Percentiles rank a stretch among this genome's conserved stretches.
phyloP scores from a whole-genome alignment of 2,329 filamentous ascomycete species.

The Bretziella fagacearum region DNA sequence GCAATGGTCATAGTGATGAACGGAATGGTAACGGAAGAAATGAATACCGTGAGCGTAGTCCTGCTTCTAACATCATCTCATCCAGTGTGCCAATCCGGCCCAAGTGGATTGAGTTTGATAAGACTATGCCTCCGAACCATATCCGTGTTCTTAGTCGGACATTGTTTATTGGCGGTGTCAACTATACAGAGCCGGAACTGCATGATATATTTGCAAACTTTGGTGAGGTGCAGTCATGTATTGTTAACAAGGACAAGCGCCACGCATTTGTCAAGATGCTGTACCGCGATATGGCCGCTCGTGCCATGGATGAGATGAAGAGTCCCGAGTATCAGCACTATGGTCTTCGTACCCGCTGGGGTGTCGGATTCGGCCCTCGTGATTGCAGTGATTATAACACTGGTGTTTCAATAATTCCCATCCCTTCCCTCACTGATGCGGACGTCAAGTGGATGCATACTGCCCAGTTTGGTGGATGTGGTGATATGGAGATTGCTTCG shows the following conservation, averaged over 20 bases:
- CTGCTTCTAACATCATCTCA: conserved; percentile 24
- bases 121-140: conserved; percentile 50
- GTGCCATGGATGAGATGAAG: conserved; percentile 78
- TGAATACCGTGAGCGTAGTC: conserved; percentile 53
- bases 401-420: conserved; percentile 84
- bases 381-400: conserved; percentile 94
- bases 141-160: conserved; percentile 93
- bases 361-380: conserved; percentile 87
- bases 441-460: conserved; percentile 95
- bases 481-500: conserved; percentile 60
- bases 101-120: conserved; percentile 59
- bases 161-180: conserved; percentile 90
- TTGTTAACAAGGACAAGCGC: conserved; percentile 93
- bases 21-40: conserved; percentile 30
- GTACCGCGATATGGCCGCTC: conserved; percentile 66
- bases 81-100: conserved; percentile 16
- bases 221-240: conserved; percentile 87
- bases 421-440: conserved; percentile 81
- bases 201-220: conserved; percentile 64
- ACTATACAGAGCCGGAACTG: conserved; percentile 67
- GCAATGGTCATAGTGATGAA: not conserved
- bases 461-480: conserved; percentile 83
- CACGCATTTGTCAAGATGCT: conserved; percentile 99
- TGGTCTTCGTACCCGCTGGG: conserved; percentile 81
- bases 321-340: conserved; percentile 42